Evolutionary conservation across 2,329 filamentous ascomycete genomes (phyloP), one percentile per base, ranked within the genome.

Genomic region (Metarhizium brunneum): DNA sequence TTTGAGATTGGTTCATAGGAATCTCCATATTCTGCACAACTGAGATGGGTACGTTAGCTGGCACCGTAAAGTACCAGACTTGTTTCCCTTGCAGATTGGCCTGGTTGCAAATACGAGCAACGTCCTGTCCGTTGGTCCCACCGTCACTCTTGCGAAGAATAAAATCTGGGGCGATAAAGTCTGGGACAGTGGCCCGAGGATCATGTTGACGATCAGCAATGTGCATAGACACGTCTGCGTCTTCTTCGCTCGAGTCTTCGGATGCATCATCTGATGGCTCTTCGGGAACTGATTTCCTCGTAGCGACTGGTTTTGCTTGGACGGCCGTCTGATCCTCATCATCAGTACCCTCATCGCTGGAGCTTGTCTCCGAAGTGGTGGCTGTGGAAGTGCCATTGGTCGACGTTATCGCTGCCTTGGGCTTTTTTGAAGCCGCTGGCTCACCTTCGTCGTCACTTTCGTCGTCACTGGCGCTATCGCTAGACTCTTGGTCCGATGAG

Each of bases 31-130:
- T 78, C 65, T 84, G 80, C 50, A 91, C 72, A 1, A 86, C 76
- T 11, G 81, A 82, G 56, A 91, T 78, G n/a, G 87, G 83, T 2
- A 90, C 73, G 11, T 82, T 82, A 6, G 83, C 80, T 2, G 88
- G 88, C 3, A 86, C 84, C 10, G 85, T 88, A 62, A 92, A 89
- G 67, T 90, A 88, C 88, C 87, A 92, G 57, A 91, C 76, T 66
- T 91, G 84, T 73, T 90, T 90, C 59, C 85, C 85, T 55, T 83
- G 73, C 7, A 86, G 67, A 62, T 82, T 80, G 54, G 78, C 77
- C 56, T 80, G 74, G 63, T 74, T 78, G 62, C 88, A 83, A 54
- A 86, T 69, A 25, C 79, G 72, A 8, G 77, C 68, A 57, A 82
- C 69, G 64, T 80, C 71, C 62, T 77, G 68, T 65, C 73, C 66